Percentiles rank a stretch among this genome's conserved stretches.
Conservation (phyloP, 495 filamentous ascomycete genomes). For the Hypoxylon fragiforme region DNA sequence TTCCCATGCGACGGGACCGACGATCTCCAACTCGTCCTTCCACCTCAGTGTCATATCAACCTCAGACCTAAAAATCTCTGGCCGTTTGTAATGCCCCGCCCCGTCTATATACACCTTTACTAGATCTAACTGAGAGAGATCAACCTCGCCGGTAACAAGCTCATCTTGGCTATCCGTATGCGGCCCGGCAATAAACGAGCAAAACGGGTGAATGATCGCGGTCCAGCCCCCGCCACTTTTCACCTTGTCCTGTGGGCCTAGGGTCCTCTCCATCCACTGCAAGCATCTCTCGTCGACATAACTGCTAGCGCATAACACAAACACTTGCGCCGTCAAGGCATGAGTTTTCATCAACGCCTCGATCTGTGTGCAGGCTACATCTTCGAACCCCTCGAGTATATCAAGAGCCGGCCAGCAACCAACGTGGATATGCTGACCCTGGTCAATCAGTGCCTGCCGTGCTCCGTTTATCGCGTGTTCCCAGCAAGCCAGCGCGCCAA, state of each 20-base stretch:
- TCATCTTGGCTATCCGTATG: conserved; percentile 39
- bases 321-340: conserved; percentile 47
- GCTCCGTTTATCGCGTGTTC: conserved; percentile 54
- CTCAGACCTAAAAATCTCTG: conserved; percentile 42
- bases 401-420: conserved; percentile 48
- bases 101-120: conserved; percentile 49
- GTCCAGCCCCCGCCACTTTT: conserved; percentile 47
- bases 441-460: conserved; percentile 44
- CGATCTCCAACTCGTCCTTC: too few relatives aligned
- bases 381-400: conserved; percentile 44
- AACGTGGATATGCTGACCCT: conserved; percentile 45
- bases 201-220: conserved; percentile 43
- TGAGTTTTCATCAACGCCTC: conserved; percentile 51
- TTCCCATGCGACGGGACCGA: too few relatives aligned
- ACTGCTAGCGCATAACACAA: conserved; percentile 43
- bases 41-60: conserved; percentile 39
- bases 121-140: conserved; percentile 39
- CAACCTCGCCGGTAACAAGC: conserved; percentile 44
- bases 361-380: conserved; percentile 43
- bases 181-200: conserved; percentile 40
- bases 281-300: conserved; percentile 47
- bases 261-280: conserved; percentile 46
- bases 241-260: conserved; percentile 46
- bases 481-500: conserved; percentile 54
- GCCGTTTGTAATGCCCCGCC: conserved; percentile 45